Percentiles rank a stretch among this genome's conserved stretches.
Evolutionary conservation across 2,329 filamentous ascomycete species (phyloP).

Genomic region (Colletotrichum phormii): DNA sequence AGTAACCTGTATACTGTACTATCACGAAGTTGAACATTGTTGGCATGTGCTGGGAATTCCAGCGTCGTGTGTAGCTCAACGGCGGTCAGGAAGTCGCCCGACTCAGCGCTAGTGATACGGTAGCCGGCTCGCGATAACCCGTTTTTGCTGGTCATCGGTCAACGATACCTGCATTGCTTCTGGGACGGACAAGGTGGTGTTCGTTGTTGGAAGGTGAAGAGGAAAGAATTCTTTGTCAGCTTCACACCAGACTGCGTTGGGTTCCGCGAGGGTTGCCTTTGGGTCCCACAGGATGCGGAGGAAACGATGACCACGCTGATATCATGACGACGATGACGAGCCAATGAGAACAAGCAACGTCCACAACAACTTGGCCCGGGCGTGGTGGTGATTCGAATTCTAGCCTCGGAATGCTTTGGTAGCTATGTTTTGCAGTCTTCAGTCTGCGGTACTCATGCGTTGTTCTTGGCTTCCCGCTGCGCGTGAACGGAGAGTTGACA

Average conservation of each 20-base stretch:
- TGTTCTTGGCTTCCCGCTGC: background rate
- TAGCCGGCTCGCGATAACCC: background rate
- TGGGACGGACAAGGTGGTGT: background rate
- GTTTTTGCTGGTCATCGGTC: too few species aligned
- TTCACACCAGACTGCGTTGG: background rate
- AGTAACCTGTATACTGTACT: background rate
- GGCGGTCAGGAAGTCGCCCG: background rate
- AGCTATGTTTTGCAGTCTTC: background rate
- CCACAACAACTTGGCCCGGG: background rate
- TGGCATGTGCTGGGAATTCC: background rate
- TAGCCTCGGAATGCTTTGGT: background rate
- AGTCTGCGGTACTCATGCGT: background rate
- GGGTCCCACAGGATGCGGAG: background rate
- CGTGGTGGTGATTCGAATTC: background rate
- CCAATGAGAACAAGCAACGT: background rate
- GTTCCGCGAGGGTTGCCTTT: background rate
- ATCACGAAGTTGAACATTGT: background rate
- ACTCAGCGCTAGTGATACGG: background rate
- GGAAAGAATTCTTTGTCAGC: background rate
- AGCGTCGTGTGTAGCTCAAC: background rate
- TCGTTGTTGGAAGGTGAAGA: background rate
- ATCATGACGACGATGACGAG: background rate
- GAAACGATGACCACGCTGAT: background rate
- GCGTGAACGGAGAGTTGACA: background rate
- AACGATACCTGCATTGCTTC: background rate